Evolutionary conservation across 2,329 filamentous ascomycete genomes (phyloP).

Genomic region (Dichotomopilus funicola): DNA sequence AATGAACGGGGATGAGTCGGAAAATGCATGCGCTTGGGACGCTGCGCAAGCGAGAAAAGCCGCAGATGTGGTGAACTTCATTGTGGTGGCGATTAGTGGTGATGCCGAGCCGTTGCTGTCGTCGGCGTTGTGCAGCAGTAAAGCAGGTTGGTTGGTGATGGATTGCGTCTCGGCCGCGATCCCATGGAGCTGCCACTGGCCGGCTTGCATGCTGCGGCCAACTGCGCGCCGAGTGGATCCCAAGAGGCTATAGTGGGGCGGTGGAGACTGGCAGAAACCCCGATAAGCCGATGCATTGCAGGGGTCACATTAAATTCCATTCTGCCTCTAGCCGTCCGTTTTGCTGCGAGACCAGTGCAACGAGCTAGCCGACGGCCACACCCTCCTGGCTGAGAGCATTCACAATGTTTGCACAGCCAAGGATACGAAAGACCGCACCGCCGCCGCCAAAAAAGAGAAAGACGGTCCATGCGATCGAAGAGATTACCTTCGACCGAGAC

Average conservation of each 20-base stretch:
- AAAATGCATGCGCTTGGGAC: slow-evolving; percentile 58
- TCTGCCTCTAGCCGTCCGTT: too few relatives aligned
- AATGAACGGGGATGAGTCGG: slow-evolving; percentile 82
- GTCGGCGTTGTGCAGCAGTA: slow-evolving; percentile 1
- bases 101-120: slow-evolving; percentile 8
- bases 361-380: too few relatives aligned
- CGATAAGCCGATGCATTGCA: slow-evolving; percentile 14
- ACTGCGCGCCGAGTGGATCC: background rate
- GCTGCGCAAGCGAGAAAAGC: slow-evolving; percentile 49
- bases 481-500: slow-evolving; percentile 76
- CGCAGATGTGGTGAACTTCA: slow-evolving; percentile 49
- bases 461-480: slow-evolving; percentile 55
- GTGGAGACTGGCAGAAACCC: slow-evolving; percentile 18
- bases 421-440: slow-evolving; percentile 51
- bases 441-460: slow-evolving; percentile 63
- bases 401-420: slow-evolving; percentile 47
- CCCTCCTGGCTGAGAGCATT: background rate
- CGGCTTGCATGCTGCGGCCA: slow-evolving; percentile 13
- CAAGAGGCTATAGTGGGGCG: slow-evolving; percentile 9
- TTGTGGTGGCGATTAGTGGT: slow-evolving; percentile 28
- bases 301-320: slow-evolving; percentile 15
- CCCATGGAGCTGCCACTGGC: background rate
- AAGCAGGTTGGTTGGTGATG: slow-evolving; percentile 10
- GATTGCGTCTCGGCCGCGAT: slow-evolving; percentile 1
- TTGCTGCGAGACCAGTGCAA: too few relatives aligned